phyloP scores from a whole-genome alignment of 345 rosid genomes.

The Lumnitzera racemosa region DNA sequence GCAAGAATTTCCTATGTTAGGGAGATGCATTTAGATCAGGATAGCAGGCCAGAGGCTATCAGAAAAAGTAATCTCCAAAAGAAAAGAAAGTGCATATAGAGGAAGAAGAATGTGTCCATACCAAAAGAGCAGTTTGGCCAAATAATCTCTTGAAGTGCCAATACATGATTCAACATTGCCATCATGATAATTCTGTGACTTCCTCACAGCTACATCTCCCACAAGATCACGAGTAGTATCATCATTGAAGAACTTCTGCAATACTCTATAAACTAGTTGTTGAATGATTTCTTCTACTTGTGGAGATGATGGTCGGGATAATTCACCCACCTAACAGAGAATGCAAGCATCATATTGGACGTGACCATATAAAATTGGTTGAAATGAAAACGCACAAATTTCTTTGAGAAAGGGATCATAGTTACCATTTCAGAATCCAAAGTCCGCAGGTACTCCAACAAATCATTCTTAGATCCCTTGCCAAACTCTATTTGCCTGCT shows the following conservation, averaged over 20 bases:
- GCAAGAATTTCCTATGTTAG: no score
- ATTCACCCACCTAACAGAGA: constrained; percentile 49
- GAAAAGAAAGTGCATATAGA: neutral
- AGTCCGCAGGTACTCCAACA: constrained; percentile 81
- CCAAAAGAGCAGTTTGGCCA: constrained; percentile 95
- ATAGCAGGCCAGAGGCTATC: neutral
- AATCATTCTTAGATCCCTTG: constrained; percentile 53
- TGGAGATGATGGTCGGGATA: constrained; percentile 76
- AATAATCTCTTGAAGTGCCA: constrained; percentile 78
- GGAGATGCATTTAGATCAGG: no score
- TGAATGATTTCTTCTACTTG: constrained; percentile 84
- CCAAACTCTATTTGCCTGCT: constrained; percentile 39
- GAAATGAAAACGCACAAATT: no score
- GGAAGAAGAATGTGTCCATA: constrained; percentile 16
- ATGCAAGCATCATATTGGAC: neutral
- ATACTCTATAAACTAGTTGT: constrained; percentile 66
- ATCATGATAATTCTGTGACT: constrained; percentile 19
- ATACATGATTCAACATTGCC: constrained; percentile 35
- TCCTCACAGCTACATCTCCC: constrained; percentile 24
- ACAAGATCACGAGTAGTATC: constrained; percentile 13
- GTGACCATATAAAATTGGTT: neutral
- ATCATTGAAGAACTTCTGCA: constrained; percentile 40
- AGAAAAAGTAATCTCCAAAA: neutral
- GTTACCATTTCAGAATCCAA: constrained; percentile 71
- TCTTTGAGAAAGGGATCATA: neutral